Conservation (phyloP, 148 eudicot genomes). For the Pouteria glomerata region DNA sequence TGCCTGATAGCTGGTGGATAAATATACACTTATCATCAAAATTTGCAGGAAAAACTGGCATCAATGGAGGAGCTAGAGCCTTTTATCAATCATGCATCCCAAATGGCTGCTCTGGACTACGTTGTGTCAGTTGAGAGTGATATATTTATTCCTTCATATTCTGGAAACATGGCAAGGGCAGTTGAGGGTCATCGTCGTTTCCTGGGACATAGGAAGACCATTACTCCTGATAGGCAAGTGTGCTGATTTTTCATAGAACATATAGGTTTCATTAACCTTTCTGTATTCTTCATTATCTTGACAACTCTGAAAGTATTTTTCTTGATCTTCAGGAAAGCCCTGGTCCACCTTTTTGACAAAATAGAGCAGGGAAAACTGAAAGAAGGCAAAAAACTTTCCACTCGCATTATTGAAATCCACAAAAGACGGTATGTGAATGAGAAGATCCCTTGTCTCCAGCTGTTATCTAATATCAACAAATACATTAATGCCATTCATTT, state of each 20-base stretch:
- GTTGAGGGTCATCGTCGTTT: constrained; percentile 98
- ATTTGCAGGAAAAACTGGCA: constrained; percentile 86
- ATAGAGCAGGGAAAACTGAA: constrained; percentile 61
- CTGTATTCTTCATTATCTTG: not conserved
- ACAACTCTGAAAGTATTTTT: constrained; percentile 10
- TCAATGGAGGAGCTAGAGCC: constrained; percentile 75
- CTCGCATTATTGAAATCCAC: constrained; percentile 64
- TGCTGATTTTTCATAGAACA: not conserved
- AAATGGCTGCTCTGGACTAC: constrained; percentile 97
- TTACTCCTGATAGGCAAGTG: constrained; percentile 82
- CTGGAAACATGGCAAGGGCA: constrained; percentile 97
- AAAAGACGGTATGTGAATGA: constrained; percentile 56
- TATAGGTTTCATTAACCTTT: not conserved
- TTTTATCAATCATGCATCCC: constrained; percentile 76
- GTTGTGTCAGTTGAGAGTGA: constrained; percentile 94
- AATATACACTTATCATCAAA: no score
- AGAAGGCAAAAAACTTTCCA: constrained; percentile 73
- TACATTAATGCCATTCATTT: not conserved
- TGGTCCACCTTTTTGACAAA: constrained; percentile 79
- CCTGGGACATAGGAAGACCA: constrained; percentile 92
- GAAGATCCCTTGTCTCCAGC: no score
- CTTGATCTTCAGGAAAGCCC: constrained; percentile 51
- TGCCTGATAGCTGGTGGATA: no score
- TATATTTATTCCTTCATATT: constrained; percentile 85
- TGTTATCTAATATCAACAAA: no score